Evolutionary conservation across 192 early-diverging fungal genomes (phyloP).

Genomic region (Backusella mclennaniae): DNA sequence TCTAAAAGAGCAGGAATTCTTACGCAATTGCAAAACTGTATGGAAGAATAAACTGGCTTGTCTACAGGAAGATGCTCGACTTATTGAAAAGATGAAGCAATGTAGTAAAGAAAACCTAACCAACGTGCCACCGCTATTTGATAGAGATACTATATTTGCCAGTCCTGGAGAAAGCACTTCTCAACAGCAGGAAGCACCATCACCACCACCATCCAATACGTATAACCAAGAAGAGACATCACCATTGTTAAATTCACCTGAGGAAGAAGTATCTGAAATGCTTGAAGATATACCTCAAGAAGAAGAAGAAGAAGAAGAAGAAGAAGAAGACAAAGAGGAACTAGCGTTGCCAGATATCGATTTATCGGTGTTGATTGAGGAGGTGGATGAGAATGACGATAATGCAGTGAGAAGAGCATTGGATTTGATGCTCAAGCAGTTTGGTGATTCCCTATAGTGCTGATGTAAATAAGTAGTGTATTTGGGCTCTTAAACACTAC

Average conservation of each 20-base stretch:
- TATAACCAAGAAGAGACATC: not conserved
- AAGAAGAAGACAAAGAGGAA: not conserved
- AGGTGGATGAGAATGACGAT: constrained; percentile 7
- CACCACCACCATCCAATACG: not conserved
- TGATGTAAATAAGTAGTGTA: not conserved
- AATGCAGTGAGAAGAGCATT: constrained; percentile 5
- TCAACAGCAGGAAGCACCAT: not conserved
- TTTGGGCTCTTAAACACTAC: too few species aligned
- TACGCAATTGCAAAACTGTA: not conserved
- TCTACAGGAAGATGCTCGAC: not conserved
- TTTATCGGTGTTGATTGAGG: not conserved
- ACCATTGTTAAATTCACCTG: too few species aligned
- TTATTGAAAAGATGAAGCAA: not conserved
- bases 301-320: not conserved
- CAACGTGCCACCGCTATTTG: not conserved
- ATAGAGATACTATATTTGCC: not conserved
- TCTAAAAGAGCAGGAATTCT: not conserved
- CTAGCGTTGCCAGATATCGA: not conserved
- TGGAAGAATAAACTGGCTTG: not conserved
- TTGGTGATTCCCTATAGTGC: not conserved
- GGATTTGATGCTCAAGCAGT: constrained; percentile 12
- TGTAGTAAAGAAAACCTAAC: not conserved
- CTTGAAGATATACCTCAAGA: too few species aligned
- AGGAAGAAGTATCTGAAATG: too few species aligned
- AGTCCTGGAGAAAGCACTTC: not conserved